phyloP scores from a whole-genome alignment of 2,329 filamentous ascomycete genomes.

The Ascochyta koolunga region DNA sequence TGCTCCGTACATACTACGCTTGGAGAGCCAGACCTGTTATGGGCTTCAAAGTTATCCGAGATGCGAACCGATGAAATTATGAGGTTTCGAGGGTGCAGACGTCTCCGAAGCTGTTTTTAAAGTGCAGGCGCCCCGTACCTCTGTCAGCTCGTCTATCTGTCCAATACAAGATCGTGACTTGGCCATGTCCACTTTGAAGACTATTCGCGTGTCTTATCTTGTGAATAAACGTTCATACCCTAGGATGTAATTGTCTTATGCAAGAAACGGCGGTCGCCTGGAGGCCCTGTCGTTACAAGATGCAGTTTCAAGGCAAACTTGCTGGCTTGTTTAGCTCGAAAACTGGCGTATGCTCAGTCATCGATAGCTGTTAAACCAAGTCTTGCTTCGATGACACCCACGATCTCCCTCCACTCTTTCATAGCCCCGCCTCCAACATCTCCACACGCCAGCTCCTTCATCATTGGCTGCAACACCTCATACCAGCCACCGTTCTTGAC shows the following conservation, averaged over 20 bases:
- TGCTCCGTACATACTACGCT: too few relatives aligned
- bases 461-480: constrained; percentile 73
- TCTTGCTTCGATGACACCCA: constrained; percentile 63
- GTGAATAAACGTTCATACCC: background rate
- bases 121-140: background rate
- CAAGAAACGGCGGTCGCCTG: background rate
- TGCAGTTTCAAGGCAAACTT: background rate
- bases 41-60: too few relatives aligned
- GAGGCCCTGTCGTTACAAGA: background rate
- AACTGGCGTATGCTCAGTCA: background rate
- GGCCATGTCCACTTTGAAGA: background rate
- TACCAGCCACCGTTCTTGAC: constrained; percentile 59
- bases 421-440: constrained; percentile 84
- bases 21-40: too few relatives aligned
- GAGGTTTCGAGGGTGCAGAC: background rate
- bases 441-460: constrained; percentile 82
- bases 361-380: constrained; percentile 26
- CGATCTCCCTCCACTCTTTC: constrained; percentile 80
- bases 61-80: too few relatives aligned
- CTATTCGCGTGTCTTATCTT: background rate
- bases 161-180: background rate
- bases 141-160: background rate
- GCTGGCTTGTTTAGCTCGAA: background rate
- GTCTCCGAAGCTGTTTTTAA: background rate
- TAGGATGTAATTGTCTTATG: background rate